Percentiles rank a stretch among this genome's conserved stretches.
phyloP scores from a whole-genome alignment of 2,329 filamentous ascomycete genomes.

The Cadophora sp. region DNA sequence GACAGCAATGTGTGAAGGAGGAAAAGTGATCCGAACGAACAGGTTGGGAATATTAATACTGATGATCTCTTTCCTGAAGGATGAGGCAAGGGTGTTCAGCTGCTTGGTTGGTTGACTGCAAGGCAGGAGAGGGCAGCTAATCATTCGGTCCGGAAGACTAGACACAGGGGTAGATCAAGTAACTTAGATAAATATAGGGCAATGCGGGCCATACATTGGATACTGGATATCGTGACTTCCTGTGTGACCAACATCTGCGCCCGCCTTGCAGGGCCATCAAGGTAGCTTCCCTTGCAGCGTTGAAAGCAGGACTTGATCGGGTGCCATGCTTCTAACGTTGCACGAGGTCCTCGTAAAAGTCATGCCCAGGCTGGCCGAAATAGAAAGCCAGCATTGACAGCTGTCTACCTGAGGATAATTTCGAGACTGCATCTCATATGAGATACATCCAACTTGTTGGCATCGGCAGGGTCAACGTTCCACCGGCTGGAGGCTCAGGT shows the following conservation, averaged over 20 bases:
- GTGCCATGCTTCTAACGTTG: background rate
- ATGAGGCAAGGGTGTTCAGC: background rate
- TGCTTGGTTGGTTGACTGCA: background rate
- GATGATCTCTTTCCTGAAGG: conserved; percentile 1
- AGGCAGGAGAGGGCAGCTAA: background rate
- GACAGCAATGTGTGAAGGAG: background rate
- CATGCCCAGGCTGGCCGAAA: background rate
- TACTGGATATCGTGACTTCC: background rate
- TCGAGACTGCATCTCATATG: background rate
- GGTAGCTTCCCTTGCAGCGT: background rate
- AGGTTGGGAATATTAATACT: conserved; percentile 3
- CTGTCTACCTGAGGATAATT: background rate
- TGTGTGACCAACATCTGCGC: background rate
- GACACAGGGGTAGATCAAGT: background rate
- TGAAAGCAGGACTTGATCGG: background rate
- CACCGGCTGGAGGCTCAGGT: conserved; percentile 9
- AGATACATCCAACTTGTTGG: background rate
- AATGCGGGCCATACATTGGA: conserved; percentile 1
- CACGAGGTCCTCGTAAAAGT: background rate
- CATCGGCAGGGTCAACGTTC: conserved; percentile 12
- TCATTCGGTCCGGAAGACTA: conserved; percentile 8
- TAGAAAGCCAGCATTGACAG: background rate
- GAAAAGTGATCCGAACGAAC: background rate
- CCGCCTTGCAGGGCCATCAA: background rate
- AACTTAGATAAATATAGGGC: background rate